Conservation (phyloP, 345 rosid species). For the Ceriops decandra region DNA sequence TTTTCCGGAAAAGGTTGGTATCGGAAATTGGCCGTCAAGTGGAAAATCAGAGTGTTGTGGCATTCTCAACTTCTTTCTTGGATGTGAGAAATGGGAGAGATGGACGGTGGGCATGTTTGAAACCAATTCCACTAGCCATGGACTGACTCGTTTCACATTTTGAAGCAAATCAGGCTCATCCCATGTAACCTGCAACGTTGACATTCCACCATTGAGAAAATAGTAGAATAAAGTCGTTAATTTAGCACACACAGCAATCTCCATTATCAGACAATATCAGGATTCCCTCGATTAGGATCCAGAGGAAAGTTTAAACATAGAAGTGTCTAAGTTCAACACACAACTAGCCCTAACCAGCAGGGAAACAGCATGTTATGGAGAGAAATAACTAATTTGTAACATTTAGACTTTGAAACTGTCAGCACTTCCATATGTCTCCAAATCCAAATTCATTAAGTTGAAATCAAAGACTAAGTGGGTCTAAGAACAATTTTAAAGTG, state of each 20-base stretch:
- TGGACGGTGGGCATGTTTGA: constrained; percentile 70
- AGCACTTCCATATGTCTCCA: too few relatives aligned
- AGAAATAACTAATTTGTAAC: too few relatives aligned
- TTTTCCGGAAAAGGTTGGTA: constrained; percentile 25
- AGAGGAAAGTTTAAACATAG: too few relatives aligned
- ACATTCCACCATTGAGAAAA: background rate
- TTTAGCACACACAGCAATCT: background rate
- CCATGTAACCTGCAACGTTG: constrained; percentile 67
- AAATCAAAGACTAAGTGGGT: too few relatives aligned
- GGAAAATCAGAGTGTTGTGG: constrained; percentile 48
- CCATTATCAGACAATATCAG: background rate
- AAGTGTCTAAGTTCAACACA: too few relatives aligned
- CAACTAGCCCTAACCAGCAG: too few relatives aligned
- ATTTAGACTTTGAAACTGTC: too few relatives aligned
- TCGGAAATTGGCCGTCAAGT: constrained; percentile 38
- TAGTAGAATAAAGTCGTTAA: background rate
- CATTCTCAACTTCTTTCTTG: constrained; percentile 77
- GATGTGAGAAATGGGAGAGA: constrained; percentile 69
- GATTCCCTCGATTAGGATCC: too few relatives aligned
- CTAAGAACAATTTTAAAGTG: too few relatives aligned
- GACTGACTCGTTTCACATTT: constrained; percentile 89
- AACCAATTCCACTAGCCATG: constrained; percentile 93
- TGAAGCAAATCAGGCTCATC: constrained; percentile 98
- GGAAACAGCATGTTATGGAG: too few relatives aligned
- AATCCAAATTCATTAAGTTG: too few relatives aligned